phyloP scores from a whole-genome alignment of 495 filamentous ascomycete species.

The Darksidea phi region DNA sequence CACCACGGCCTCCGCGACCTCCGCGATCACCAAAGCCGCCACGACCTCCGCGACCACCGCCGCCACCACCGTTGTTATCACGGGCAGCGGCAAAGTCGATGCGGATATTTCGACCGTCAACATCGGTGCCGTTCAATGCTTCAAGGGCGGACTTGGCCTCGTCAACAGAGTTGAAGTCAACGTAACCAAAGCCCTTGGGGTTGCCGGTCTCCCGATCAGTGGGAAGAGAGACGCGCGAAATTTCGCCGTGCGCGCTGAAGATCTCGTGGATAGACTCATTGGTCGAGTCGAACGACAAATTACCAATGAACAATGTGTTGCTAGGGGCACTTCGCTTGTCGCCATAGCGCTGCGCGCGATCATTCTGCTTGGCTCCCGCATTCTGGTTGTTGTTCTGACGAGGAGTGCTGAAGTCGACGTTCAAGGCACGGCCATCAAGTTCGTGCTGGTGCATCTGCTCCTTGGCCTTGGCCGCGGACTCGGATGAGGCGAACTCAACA shows the following conservation, averaged over 20 bases:
- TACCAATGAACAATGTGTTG: constrained; percentile 92
- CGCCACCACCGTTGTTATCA: constrained; percentile 57
- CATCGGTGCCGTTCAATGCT: constrained; percentile 62
- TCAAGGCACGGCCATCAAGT: constrained; percentile 81
- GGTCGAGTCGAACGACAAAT: constrained; percentile 80
- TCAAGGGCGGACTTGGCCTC: constrained; percentile 78
- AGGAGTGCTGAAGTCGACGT: constrained; percentile 83
- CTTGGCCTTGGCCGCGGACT: constrained; percentile 72
- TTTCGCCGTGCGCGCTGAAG: constrained; percentile 68
- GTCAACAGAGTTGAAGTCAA: constrained; percentile 78
- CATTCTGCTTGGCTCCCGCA: constrained; percentile 51
- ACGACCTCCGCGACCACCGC: constrained; percentile 55
- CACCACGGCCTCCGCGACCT: constrained; percentile 51
- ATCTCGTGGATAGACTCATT: constrained; percentile 71
- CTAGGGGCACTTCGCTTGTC: constrained; percentile 70
- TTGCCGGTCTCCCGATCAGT: constrained; percentile 84
- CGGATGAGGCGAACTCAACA: constrained; percentile 76
- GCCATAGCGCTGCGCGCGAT: constrained; percentile 73
- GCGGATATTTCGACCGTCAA: constrained; percentile 78
- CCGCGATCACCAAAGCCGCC: constrained; percentile 55
- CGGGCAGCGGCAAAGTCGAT: constrained; percentile 86
- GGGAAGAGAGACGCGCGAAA: constrained; percentile 81
- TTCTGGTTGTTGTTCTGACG: constrained; percentile 57
- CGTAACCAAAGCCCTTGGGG: constrained; percentile 94
- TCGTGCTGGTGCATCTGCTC: constrained; percentile 75